phyloP scores from a whole-genome alignment of 768 basidiomycete genomes.

The Lentinus tigrinus region DNA sequence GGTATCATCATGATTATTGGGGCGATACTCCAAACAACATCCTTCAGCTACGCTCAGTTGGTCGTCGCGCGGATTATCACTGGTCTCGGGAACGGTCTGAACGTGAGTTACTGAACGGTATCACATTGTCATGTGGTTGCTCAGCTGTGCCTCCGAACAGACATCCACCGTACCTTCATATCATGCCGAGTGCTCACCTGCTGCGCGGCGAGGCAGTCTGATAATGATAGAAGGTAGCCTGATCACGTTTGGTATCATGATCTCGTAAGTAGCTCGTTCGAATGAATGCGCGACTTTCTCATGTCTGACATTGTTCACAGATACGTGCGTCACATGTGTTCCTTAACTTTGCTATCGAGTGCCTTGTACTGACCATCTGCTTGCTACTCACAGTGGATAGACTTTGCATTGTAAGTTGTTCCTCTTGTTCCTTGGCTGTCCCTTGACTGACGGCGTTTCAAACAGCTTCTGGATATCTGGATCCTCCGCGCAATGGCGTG shows the following conservation, averaged over 20 bases:
- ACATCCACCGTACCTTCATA: constrained; percentile 67
- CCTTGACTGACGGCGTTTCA: background rate
- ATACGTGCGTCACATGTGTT: constrained; percentile 21
- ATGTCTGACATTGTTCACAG: constrained; percentile 6
- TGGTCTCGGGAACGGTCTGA: constrained; percentile 65
- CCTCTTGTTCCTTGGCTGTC: background rate
- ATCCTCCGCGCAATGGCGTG: constrained; percentile 60
- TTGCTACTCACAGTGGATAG: constrained; percentile 48
- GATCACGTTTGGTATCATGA: constrained; percentile 63
- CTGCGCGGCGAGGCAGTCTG: constrained; percentile 55
- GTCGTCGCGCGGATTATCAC: constrained; percentile 60
- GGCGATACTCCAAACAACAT: constrained; percentile 56
- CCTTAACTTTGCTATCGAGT: background rate
- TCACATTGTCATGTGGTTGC: too few species aligned
- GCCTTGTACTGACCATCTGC: background rate
- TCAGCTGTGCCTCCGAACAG: too few species aligned
- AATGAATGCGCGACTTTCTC: background rate
- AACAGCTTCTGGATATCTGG: constrained; percentile 48
- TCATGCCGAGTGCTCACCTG: constrained; percentile 65
- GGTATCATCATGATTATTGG: constrained; percentile 61
- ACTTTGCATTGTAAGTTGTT: constrained; percentile 56
- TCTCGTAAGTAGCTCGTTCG: constrained; percentile 43
- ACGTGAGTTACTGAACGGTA: constrained; percentile 38
- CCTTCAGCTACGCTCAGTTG: constrained; percentile 59
- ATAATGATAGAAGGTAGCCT: constrained; percentile 67